phyloP scores from a whole-genome alignment of 805 yeast species.

The Danielia reshetovae region DNA sequence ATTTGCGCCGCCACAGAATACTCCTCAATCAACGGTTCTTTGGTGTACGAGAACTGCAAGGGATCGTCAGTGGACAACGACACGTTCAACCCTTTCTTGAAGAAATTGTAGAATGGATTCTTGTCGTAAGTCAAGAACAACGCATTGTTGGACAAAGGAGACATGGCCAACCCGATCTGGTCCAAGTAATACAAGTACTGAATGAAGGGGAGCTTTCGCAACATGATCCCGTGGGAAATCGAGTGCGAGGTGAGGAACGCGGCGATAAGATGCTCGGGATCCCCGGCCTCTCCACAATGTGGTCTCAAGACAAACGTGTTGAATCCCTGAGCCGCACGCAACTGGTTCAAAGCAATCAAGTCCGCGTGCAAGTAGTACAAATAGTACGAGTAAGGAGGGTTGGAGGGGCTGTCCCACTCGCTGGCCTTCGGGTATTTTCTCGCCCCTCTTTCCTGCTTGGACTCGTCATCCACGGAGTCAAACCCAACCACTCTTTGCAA shows the following conservation, averaged over 20 bases:
- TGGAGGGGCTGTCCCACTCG: constrained; percentile 69
- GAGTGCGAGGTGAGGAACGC: constrained; percentile 89
- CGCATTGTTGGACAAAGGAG: constrained; percentile 96
- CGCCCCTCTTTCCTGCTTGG: constrained; percentile 75
- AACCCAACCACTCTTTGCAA: constrained; percentile 94
- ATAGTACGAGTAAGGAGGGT: constrained; percentile 98
- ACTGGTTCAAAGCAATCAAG: constrained; percentile 77
- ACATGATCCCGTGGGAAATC: constrained; percentile 90
- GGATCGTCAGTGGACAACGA: constrained; percentile 98
- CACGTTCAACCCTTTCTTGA: constrained; percentile 90
- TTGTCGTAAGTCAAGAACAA: constrained; percentile 93
- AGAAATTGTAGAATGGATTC: constrained; percentile 89
- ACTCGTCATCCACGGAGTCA: constrained; percentile 98
- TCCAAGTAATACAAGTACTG: constrained; percentile 91
- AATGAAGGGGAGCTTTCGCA: constrained; percentile 91
- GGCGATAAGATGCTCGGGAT: constrained; percentile 91
- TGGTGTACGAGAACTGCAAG: constrained; percentile 91
- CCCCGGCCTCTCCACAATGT: constrained; percentile 99
- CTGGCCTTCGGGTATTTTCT: constrained; percentile 83
- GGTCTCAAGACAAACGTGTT: constrained; percentile 95
- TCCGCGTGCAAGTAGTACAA: constrained; percentile 86
- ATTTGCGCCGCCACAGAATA: constrained; percentile 98
- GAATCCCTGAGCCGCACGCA: constrained; percentile 71
- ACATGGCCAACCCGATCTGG: constrained; percentile 97
- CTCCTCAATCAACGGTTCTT: constrained; percentile 96